Base-by-base conservation (phyloP, 805 yeast species). In the Yamadazyma philogaea region DNA sequence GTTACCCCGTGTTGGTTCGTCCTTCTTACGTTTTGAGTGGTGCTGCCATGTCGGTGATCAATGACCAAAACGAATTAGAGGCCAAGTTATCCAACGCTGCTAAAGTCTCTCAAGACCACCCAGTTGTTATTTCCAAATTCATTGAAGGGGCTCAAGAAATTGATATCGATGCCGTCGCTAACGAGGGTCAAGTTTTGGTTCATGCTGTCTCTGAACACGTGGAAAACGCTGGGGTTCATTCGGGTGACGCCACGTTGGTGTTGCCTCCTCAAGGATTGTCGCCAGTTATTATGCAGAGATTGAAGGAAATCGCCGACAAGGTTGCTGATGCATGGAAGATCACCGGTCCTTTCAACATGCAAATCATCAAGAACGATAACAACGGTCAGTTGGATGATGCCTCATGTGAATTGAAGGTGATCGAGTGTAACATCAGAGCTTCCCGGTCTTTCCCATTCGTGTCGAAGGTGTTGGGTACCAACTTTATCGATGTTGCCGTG, bases 401-500 rank as follows among this genome's bases (percentile, higher is more conserved):
- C 10, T 22, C 26, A 4, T 48, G 51, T 43, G 50, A 46, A 21
- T 88, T 91, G 66, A 93, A 93, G 80, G 99, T 91, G 42, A 91
- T 91, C 61, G 99, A 91, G 72, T 91, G 99, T 78, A 91, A 91
- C 61, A 96, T 91, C 45, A 86, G 99, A 72, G 99, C 99, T 28
- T 91, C 98, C n/a, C 86, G 99, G 66, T 91, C 98, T 14, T 90
- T 88, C 87, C 99, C 99, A 68, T 91, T 93, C 71, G 88, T 90
- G 53, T 91, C 98, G 40, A 91, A 91, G 81, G 96, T 89, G 57
- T 89, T 89, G 51, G 97, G 97, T 51, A 89, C 91, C 45, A 95
- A 91, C 66, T 77, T 91, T 72, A 91, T 91, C 68, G 98, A 90
- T 68, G 81, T 91, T 84, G 98, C 99, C 39, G 90, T 97, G 41